Evolutionary conservation across 805 yeast species (phyloP), one percentile per base, ranked within the genome.

Genomic region (Candida coquimbonensis): DNA sequence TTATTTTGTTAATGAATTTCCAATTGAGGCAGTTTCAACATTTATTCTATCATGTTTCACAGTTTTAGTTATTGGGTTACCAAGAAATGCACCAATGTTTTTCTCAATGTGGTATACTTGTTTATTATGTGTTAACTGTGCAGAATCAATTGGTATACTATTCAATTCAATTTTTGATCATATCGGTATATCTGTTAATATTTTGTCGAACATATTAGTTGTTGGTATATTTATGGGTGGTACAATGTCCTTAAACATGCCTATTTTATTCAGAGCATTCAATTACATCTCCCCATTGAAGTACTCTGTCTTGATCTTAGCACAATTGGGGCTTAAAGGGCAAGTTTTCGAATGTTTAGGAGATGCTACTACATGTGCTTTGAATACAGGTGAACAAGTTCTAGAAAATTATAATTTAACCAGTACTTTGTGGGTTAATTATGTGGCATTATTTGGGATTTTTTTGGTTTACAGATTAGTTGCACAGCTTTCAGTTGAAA

Each of bases 201-300:
- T 85, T 6, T 75, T 87, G 36, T 74, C 89, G 0, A 73, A 78
- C 13, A 59, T 83, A 32, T 65, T 83, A 44, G 76, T 84, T 5
- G 66, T 85, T 39, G 90, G 89, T 13, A 77, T 83, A 11, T 76
- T 83, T 52, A 83, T 87, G 91, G 83, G 86, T 1, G 96, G 95
- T 5, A 68, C 88, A 7, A 72, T 87, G 78, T 83, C 95, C 0
- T 66, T 84, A 54, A 70, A 80, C 17, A 76, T 87, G 81, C 85
- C 85, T n/a, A 66, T 66, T 2, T 77, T 87, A 36, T 72, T 87
- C 57, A 70, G 70, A 50, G 93, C 79, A 0, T 64, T 83, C 58
- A 87, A 85, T 61, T 87, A 79, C 61, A 54, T 83, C 13, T 82
- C 80, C 42, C 95, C 95, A 6, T 61, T 83, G 50, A 82, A 81